Conservation (phyloP, 257 asterid species). For the Solanum verrucosum region DNA sequence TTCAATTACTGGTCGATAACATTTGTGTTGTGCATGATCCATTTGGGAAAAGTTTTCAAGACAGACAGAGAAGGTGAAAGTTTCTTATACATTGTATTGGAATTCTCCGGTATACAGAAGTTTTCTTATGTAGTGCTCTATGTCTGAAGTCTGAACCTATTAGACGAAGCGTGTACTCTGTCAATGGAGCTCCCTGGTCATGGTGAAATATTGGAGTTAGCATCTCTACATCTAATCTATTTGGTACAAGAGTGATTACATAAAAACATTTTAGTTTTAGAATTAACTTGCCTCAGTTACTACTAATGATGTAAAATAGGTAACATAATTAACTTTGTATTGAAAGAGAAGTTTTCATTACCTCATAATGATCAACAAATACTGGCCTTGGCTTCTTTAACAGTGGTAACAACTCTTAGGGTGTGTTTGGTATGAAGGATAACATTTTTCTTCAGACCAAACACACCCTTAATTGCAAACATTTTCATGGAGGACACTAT, state of each 20-base stretch:
- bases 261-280: not conserved
- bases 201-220: not conserved
- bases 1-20: not conserved
- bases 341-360: not conserved
- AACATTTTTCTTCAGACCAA: too few species aligned
- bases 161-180: conserved; percentile 85
- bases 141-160: conserved; percentile 54
- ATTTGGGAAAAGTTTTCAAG: not conserved
- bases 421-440: too few species aligned
- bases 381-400: too few species aligned
- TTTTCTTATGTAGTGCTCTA: conserved; percentile 79
- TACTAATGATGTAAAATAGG: too few species aligned
- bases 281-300: too few species aligned
- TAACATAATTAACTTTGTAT: not conserved
- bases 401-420: too few species aligned
- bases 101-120: conserved; percentile 64
- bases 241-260: not conserved
- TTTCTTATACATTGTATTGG: conserved; percentile 17
- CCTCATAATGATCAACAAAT: conserved; percentile 78
- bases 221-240: not conserved
- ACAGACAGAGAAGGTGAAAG: not conserved
- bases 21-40: not conserved
- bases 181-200: conserved; percentile 75
- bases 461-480: too few species aligned
- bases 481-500: too few species aligned